These are phyloP conservation scores for Fragaria ananassa DNA, from an alignment of 306 rosid species.

Conservation along the genomic window DNA sequence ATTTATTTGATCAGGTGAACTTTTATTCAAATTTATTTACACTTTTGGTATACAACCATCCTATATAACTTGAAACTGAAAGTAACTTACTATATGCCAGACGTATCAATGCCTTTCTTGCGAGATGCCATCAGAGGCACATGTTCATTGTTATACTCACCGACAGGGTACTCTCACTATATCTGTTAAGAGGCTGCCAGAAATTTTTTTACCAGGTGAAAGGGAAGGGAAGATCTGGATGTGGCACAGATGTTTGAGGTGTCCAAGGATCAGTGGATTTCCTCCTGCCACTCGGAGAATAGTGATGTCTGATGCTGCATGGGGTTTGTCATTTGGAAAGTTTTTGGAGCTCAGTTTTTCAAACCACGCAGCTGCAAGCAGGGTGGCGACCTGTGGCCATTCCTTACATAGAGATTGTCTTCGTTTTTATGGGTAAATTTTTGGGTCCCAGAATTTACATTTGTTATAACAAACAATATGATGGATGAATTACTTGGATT, in stretches of 20 bases:
- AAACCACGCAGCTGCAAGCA: constrained; percentile 97
- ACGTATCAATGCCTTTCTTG: constrained; percentile 74
- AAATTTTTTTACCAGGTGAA: constrained; percentile 79
- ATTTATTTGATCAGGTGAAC: constrained; percentile 91
- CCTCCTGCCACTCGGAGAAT: constrained; percentile 93
- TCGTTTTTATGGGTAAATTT: constrained; percentile 84
- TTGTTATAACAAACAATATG: not conserved
- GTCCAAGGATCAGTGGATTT: constrained; percentile 84
- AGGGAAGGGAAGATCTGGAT: constrained; percentile 97
- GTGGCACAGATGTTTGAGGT: constrained; percentile 98
- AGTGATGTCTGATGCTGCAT: constrained; percentile 98
- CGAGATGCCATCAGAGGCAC: constrained; percentile 95
- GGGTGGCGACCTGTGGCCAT: constrained; percentile 99
- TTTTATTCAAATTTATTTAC: constrained; percentile 15
- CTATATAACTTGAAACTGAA: constrained; percentile 23
- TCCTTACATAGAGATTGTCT: constrained; percentile 97
- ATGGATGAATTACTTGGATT: not conserved
- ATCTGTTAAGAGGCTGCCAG: constrained; percentile 77
- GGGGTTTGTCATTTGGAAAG: constrained; percentile 98
- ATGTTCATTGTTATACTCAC: constrained; percentile 94
- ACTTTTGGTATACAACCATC: constrained; percentile 19
- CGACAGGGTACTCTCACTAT: constrained; percentile 95
- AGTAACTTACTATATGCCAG: constrained; percentile 41
- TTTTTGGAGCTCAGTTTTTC: constrained; percentile 99
- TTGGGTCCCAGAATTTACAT: not conserved